Evolutionary conservation across 352 stramenopile species (phyloP).

Genomic region (Pythium insidiosum): DNA sequence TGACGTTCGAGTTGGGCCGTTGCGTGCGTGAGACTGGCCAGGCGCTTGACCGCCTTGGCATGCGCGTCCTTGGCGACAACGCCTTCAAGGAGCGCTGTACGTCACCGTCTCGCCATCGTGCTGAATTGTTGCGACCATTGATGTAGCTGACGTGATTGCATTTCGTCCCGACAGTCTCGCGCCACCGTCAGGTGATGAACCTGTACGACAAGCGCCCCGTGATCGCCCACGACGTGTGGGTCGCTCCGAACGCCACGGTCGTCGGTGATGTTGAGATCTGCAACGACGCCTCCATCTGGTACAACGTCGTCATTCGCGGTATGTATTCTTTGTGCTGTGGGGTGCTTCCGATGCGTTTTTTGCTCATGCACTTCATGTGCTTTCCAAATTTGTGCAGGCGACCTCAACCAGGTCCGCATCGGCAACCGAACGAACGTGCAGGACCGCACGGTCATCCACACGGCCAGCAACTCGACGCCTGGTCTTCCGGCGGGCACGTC

Average conservation of each 20-base stretch:
- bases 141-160: neutral
- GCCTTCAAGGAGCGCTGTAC: slow-evolving; percentile 89
- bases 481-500: slow-evolving; percentile 78
- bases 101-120: slow-evolving; percentile 3
- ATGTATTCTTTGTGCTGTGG: slow-evolving; percentile 1
- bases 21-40: slow-evolving; percentile 95
- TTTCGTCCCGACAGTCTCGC: slow-evolving; percentile 55
- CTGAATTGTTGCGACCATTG: neutral
- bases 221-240: slow-evolving; percentile 88
- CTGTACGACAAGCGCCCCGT: slow-evolving; percentile 89
- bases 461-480: slow-evolving; percentile 70
- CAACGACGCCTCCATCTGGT: slow-evolving; percentile 93
- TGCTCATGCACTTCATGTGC: too few relatives aligned
- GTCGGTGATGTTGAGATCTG: slow-evolving; percentile 95
- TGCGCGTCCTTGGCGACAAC: slow-evolving; percentile 82
- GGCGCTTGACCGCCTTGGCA: slow-evolving; percentile 91
- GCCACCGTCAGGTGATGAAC: slow-evolving; percentile 90
- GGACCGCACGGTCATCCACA: slow-evolving; percentile 94
- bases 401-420: slow-evolving; percentile 91
- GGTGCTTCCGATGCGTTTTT: neutral
- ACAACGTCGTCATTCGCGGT: slow-evolving; percentile 94
- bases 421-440: slow-evolving; percentile 96
- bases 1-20: slow-evolving; percentile 86
- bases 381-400: slow-evolving; percentile 21
- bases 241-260: slow-evolving; percentile 95